A percentile compares a stretch with the other conserved stretches of the same genome.
These are phyloP conservation scores for Leucoagaricus sp. DNA, from an alignment of 1,284 basidiomycete genomes.

Conservation along the genomic window DNA sequence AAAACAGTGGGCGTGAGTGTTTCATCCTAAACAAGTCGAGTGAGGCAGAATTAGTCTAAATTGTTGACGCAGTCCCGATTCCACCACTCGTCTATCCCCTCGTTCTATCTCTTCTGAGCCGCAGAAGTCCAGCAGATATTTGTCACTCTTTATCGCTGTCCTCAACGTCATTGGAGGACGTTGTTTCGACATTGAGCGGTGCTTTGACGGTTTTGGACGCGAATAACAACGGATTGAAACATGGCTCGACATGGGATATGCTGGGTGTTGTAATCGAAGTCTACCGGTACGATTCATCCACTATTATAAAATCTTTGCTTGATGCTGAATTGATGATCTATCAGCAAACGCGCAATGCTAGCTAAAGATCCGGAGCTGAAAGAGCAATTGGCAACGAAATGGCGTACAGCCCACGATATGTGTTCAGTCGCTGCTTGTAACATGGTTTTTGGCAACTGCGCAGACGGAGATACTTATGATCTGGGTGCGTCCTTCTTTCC, in stretches of 20 bases:
- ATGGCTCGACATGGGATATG: constrained; percentile 43
- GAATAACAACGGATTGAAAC: constrained; percentile 29
- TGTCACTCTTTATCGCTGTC: constrained; percentile 48
- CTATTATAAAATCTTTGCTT: not conserved
- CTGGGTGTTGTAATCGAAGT: constrained; percentile 57
- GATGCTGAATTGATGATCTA: not conserved
- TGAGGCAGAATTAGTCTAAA: not conserved
- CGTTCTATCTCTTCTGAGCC: constrained; percentile 44
- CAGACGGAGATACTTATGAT: constrained; percentile 63
- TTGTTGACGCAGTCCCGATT: not conserved
- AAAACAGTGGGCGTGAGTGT: not conserved
- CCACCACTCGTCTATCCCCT: constrained; percentile 24
- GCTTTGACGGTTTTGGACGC: constrained; percentile 43
- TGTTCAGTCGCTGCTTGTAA: constrained; percentile 61
- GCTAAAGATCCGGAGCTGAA: constrained; percentile 38
- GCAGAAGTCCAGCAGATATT: constrained; percentile 53
- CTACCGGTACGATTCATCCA: constrained; percentile 44
- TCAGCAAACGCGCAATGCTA: constrained; percentile 13
- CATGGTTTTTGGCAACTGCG: constrained; percentile 65
- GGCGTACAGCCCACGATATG: constrained; percentile 61
- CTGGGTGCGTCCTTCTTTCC: constrained; percentile 42
- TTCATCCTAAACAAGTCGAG: not conserved
- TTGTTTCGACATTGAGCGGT: constrained; percentile 45
- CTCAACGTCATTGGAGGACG: constrained; percentile 38
- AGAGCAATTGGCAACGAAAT: constrained; percentile 44